These are phyloP conservation scores for Lindgomyces ingoldianus DNA, from an alignment of 495 filamentous ascomycete genomes.

Conservation along the genomic window DNA sequence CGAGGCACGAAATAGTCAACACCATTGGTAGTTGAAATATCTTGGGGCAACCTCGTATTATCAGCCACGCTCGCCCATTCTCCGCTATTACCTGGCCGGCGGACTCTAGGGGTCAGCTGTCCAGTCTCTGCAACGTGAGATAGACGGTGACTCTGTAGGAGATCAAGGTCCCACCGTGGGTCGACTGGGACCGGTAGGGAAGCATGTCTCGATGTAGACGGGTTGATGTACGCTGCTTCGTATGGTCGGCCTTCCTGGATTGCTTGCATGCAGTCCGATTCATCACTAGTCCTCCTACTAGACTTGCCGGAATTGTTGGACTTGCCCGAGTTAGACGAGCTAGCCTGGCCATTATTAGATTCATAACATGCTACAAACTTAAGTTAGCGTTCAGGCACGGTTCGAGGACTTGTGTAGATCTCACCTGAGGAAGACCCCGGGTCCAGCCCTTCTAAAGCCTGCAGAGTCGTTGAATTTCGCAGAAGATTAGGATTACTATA, in stretches of 20 bases:
- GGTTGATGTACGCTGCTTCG: conserved; percentile 34
- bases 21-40: conserved; percentile 24
- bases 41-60: conserved; percentile 25
- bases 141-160: conserved; percentile 47
- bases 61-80: conserved; percentile 34
- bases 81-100: conserved; percentile 34
- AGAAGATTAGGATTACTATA: conserved; percentile 32
- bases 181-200: conserved; percentile 13
- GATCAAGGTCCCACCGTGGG: conserved; percentile 41
- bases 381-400: conserved; percentile 1
- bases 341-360: conserved; percentile 6
- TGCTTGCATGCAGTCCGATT: conserved; percentile 24
- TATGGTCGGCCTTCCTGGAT: conserved; percentile 22
- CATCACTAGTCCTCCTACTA: conserved; percentile 28
- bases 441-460: conserved; percentile 37
- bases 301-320: conserved; percentile 5
- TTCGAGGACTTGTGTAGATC: background rate
- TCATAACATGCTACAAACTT: conserved; percentile 6
- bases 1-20: conserved; percentile 40
- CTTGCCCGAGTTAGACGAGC: conserved; percentile 24
- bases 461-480: conserved; percentile 33
- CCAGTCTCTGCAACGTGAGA: conserved; percentile 53
- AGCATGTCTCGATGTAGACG: background rate
- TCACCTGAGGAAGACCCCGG: conserved; percentile 17
- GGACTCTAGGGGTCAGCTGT: conserved; percentile 47